Conservation (phyloP, 345 rosid genomes). For the Kandelia obovata region DNA sequence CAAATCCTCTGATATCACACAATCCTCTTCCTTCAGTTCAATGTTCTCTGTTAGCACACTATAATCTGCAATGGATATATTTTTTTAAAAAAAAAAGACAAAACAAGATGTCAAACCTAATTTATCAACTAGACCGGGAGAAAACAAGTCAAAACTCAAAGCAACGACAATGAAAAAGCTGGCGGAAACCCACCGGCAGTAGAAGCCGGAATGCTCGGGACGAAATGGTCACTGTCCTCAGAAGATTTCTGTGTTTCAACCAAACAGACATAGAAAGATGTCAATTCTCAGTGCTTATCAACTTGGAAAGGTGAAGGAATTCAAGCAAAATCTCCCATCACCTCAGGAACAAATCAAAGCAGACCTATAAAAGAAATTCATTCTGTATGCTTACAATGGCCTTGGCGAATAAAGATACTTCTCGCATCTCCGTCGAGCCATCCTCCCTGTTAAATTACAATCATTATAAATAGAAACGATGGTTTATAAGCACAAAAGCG, state of each 20-base stretch:
- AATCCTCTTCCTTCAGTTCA: constrained; percentile 32
- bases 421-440: constrained; percentile 39
- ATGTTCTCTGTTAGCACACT: constrained; percentile 32
- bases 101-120: constrained; percentile 4
- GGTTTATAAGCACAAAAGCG: neutral
- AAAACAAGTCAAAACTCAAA: neutral
- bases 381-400: constrained; percentile 27
- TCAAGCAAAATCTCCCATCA: too few relatives aligned
- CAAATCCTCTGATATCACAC: constrained; percentile 33
- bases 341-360: too few relatives aligned
- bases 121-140: neutral
- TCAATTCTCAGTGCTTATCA: too few relatives aligned
- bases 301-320: too few relatives aligned
- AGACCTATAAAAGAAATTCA: too few relatives aligned
- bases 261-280: neutral
- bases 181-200: constrained; percentile 24
- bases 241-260: constrained; percentile 32
- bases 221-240: constrained; percentile 17
- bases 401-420: constrained; percentile 26
- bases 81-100: neutral
- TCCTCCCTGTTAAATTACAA: constrained; percentile 48
- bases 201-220: constrained; percentile 15
- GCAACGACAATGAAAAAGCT: neutral
- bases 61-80: constrained; percentile 25
- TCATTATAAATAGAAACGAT: neutral